Percentiles rank a stretch among this genome's conserved stretches.
Conservation (phyloP, 2,329 filamentous ascomycete genomes). For the Colletotrichum australisinense region DNA sequence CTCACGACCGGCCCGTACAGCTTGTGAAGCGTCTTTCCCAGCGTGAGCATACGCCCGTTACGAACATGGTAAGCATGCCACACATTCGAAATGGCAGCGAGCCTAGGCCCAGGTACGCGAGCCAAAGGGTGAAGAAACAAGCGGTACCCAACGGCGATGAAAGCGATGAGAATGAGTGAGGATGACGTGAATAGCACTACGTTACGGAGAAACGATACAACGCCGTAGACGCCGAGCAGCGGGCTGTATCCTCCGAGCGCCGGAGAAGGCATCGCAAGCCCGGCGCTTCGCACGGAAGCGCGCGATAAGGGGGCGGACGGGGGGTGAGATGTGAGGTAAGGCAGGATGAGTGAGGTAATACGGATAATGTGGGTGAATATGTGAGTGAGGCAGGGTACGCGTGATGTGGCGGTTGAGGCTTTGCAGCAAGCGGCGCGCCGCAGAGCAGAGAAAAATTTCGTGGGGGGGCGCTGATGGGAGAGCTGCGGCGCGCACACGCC, state of each 20-base stretch:
- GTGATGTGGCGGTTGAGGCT: conserved; percentile 33
- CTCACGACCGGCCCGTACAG: conserved; percentile 63
- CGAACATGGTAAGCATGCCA: conserved; percentile 61
- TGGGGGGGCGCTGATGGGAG: conserved; percentile 1
- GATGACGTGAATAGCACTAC: background rate
- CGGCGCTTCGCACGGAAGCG: conserved; percentile 11
- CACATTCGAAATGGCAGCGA: conserved; percentile 58
- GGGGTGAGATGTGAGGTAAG: background rate
- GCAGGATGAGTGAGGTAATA: background rate
- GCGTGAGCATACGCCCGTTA: conserved; percentile 52
- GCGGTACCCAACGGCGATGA: conserved; percentile 46
- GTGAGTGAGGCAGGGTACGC: background rate
- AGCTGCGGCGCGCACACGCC: conserved; percentile 1
- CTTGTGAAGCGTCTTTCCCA: conserved; percentile 57
- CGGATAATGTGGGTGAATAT: background rate
- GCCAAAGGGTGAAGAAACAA: conserved; percentile 57
- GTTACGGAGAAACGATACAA: background rate
- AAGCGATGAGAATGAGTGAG: background rate
- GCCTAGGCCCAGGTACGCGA: conserved; percentile 56
- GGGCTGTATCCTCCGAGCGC: conserved; percentile 11
- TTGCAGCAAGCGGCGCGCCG: conserved; percentile 5
- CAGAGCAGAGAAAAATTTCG: conserved; percentile 5
- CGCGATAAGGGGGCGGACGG: background rate
- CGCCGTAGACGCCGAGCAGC: conserved; percentile 2
- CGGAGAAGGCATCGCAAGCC: conserved; percentile 26